Evolutionary conservation across 257 asterid species (phyloP), one percentile per base, ranked within the genome.

Genomic region (Solanum verrucosum): DNA sequence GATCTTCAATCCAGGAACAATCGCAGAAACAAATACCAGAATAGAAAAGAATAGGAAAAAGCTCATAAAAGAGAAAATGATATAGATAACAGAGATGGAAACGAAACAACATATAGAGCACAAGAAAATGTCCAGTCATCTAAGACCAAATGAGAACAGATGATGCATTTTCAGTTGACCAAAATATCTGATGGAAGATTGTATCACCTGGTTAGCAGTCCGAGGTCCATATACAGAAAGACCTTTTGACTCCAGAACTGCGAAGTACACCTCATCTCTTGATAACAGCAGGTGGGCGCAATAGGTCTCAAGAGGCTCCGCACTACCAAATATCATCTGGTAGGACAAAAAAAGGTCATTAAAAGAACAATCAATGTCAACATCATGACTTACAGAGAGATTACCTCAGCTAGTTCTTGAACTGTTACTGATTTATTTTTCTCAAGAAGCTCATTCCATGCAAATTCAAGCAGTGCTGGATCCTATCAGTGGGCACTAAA

Each of bases 241-340:
- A 84, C 98, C 96, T 92, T 92, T 96, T 44, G 93, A 84, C 92
- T 92, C 99, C 90, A 93, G 70, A 87, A 90, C 85, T 37, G 96
- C 88, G 90, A 97, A 97, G 92, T 95, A 95, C 89, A 95, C 33
- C 38, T 94, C 98, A 89, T 97, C 98, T 87, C 90, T 93, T 23
- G 99, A 94, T 87, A 97, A 96, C 91, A 97, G 87, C 63, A 97
- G 89, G 91, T 97, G 94, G 83, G 99, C 94, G 90, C 98, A 94
- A 90, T 96, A 97, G 93, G 98, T 94, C 92, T 95, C 99, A 86
- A 96, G 95, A 88, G 99, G 97, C 88, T 97, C 99, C 87, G 91
- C 89, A 90, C 98, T 91, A 96, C 99, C 99, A 95, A 93, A 97
- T 88, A 97, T 93, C 95, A 97, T 96, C 99, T 97, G 99, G 88